Evolutionary conservation across 2,329 filamentous ascomycete species (phyloP).

Genomic region (Colletotrichum sp.): DNA sequence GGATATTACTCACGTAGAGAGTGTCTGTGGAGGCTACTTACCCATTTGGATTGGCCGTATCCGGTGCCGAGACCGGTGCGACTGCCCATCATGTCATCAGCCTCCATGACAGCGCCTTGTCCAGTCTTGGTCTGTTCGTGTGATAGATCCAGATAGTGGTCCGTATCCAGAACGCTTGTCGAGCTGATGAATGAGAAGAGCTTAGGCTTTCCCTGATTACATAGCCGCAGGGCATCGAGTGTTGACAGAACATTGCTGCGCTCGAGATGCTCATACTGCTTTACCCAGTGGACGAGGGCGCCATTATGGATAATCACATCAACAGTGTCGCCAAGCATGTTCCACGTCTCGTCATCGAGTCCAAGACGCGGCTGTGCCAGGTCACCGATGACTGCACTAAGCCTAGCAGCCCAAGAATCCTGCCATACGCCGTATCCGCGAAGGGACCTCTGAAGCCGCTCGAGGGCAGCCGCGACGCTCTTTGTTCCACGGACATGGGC

Average conservation of each 20-base stretch:
- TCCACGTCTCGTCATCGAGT: slow-evolving; percentile 70
- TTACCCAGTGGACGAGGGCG: slow-evolving; percentile 82
- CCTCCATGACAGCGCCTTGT: slow-evolving; percentile 71
- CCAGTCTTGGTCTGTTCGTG: slow-evolving; percentile 47
- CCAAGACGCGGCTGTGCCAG: slow-evolving; percentile 76
- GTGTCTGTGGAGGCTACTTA: background rate
- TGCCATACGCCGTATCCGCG: slow-evolving; percentile 76
- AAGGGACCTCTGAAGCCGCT: background rate
- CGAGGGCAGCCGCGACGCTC: background rate
- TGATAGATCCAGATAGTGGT: slow-evolving; percentile 80
- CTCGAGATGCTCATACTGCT: slow-evolving; percentile 75
- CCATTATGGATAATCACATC: slow-evolving; percentile 86
- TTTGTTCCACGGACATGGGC: slow-evolving; percentile 1
- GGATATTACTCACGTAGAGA: background rate
- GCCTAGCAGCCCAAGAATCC: slow-evolving; percentile 67
- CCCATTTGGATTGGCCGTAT: slow-evolving; percentile 92
- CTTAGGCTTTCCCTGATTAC: slow-evolving; percentile 79
- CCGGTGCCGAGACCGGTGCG: slow-evolving; percentile 80
- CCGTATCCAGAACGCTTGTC: slow-evolving; percentile 81
- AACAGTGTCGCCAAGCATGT: slow-evolving; percentile 66
- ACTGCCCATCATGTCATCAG: slow-evolving; percentile 75
- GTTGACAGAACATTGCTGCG: slow-evolving; percentile 82
- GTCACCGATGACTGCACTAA: slow-evolving; percentile 76
- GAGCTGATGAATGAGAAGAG: slow-evolving; percentile 82
- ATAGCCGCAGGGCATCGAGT: slow-evolving; percentile 77